Conservation (phyloP, 495 filamentous ascomycete species). For the Neurospora sp. region DNA sequence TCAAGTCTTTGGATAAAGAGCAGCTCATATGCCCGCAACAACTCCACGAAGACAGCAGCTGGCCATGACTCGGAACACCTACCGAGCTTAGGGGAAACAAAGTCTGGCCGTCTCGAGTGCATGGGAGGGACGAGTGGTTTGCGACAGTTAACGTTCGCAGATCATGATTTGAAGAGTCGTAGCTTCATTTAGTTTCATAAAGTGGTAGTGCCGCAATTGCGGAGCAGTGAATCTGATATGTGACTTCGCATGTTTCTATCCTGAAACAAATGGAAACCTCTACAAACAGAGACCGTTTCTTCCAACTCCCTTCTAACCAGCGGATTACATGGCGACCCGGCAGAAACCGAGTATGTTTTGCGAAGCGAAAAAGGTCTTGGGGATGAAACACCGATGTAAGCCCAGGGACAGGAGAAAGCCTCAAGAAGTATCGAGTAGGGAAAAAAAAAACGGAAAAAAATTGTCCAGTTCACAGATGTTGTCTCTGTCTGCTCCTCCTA, state of each 20-base stretch:
- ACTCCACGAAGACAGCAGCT: background rate
- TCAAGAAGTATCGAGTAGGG: background rate
- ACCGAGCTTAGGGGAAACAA: background rate
- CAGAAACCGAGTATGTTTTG: background rate
- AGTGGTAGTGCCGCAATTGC: background rate
- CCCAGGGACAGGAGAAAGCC: background rate
- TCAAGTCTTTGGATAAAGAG: background rate
- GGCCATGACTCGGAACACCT: background rate
- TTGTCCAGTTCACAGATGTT: background rate
- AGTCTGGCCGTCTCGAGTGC: background rate
- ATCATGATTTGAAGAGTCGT: background rate
- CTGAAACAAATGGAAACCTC: background rate
- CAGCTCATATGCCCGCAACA: background rate
- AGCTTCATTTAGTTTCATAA: background rate
- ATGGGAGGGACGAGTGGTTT: background rate
- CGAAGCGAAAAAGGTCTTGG: background rate
- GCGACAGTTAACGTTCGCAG: background rate
- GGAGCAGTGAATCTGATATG: background rate
- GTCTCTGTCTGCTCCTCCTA: background rate
- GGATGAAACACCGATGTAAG: background rate
- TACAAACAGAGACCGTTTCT: background rate
- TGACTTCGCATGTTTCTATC: background rate
- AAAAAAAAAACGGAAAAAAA: background rate
- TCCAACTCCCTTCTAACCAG: background rate
- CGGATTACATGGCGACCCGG: background rate